phyloP scores from a whole-genome alignment of 2,329 filamentous ascomycete genomes.

The Claviceps sp. region DNA sequence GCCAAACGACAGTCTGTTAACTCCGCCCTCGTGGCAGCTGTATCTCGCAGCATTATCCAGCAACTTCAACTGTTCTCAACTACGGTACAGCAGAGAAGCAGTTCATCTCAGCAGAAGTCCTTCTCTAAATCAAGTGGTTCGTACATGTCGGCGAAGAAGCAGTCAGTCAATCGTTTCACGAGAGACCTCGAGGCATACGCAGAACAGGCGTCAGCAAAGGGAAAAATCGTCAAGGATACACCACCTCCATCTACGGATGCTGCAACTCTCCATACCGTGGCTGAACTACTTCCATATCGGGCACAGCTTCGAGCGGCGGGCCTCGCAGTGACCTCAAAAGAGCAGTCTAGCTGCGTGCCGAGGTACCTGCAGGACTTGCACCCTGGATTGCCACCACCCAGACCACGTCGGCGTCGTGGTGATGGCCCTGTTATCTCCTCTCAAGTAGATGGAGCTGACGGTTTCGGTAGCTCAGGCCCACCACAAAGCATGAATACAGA shows the following conservation, averaged over 20 bases:
- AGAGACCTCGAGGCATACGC: conserved; percentile 18
- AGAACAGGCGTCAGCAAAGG: conserved; percentile 22
- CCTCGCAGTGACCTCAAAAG: conserved; percentile 40
- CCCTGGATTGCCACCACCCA: background rate
- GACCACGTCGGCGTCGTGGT: background rate
- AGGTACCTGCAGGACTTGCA: conserved; percentile 7
- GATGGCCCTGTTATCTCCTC: background rate
- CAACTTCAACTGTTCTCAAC: conserved; percentile 28
- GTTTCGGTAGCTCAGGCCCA: conserved; percentile 5
- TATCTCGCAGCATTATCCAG: conserved; percentile 31
- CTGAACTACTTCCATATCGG: conserved; percentile 38
- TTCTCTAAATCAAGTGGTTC: conserved; percentile 15
- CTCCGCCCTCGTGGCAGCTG: conserved; percentile 28
- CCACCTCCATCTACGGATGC: conserved; percentile 27
- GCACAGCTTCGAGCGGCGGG: conserved; percentile 40
- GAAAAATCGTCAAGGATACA: conserved; percentile 25
- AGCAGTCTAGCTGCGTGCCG: conserved; percentile 24
- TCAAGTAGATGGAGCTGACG: conserved; percentile 19
- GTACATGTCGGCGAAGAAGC: conserved; percentile 29
- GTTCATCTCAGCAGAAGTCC: background rate
- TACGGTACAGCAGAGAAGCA: background rate
- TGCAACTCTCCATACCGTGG: conserved; percentile 36
- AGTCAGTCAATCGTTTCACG: conserved; percentile 24
- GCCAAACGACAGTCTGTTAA: conserved; percentile 22
- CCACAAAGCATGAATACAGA: conserved; percentile 16